Conservation (phyloP, 352 stramenopile species). For the Phytophthora litchii region DNA sequence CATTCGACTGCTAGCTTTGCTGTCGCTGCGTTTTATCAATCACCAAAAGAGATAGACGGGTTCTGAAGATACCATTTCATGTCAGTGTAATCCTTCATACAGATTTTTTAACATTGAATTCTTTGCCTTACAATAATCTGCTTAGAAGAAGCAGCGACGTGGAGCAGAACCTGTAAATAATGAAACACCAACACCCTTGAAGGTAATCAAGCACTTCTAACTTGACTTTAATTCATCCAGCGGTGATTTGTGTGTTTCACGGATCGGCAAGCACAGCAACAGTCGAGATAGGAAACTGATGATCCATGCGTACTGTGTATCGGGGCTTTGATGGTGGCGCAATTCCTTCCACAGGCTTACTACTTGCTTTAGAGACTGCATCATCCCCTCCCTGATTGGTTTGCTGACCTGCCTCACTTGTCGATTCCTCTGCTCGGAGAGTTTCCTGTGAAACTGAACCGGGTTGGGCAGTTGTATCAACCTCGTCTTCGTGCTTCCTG, state of each 20-base stretch:
- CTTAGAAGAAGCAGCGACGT: background rate
- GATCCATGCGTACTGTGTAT: slow-evolving; percentile 62
- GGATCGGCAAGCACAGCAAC: slow-evolving; percentile 67
- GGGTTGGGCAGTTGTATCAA: background rate
- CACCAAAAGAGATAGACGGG: slow-evolving; percentile 49
- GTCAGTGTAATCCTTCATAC: slow-evolving; percentile 2
- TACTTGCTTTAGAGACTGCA: slow-evolving; percentile 4
- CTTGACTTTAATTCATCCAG: slow-evolving; percentile 2
- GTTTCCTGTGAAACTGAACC: slow-evolving; percentile 1
- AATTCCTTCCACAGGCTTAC: slow-evolving; percentile 2
- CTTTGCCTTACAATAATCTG: too few species aligned
- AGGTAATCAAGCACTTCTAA: slow-evolving; percentile 1
- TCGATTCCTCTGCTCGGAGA: slow-evolving; percentile 1
- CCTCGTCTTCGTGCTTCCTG: slow-evolving; percentile 10
- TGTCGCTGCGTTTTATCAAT: slow-evolving; percentile 65
- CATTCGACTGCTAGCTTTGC: slow-evolving; percentile 51
- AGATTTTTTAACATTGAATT: background rate
- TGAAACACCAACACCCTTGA: background rate
- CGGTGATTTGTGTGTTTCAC: slow-evolving; percentile 10
- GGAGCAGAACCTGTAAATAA: background rate
- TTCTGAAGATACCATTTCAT: background rate
- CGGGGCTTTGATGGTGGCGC: slow-evolving; percentile 34
- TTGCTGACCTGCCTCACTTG: slow-evolving; percentile 5
- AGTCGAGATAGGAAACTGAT: slow-evolving; percentile 81
- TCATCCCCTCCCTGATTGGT: slow-evolving; percentile 9